A percentile compares a stretch with the other conserved stretches of the same genome.
Conservation (phyloP, 2,329 filamentous ascomycete genomes). For the Fusarium buxicola region DNA sequence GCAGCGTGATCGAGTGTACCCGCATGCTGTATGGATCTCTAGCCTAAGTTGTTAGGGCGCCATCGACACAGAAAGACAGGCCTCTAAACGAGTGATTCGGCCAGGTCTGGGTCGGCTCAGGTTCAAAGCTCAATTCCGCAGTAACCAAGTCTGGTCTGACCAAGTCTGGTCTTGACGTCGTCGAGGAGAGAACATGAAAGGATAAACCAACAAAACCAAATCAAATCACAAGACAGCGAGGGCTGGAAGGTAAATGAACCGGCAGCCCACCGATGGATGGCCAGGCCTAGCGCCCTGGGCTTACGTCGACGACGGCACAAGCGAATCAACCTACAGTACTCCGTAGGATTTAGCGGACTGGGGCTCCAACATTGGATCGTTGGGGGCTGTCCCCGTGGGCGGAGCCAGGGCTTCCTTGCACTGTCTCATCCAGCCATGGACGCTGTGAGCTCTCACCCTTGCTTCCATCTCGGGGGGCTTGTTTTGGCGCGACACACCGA, state of each 20-base stretch:
- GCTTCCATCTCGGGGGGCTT: slow-evolving; percentile 14
- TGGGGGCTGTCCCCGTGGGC: slow-evolving; percentile 5
- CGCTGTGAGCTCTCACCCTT: not conserved
- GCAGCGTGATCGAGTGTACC: slow-evolving; percentile 31
- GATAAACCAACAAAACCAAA: slow-evolving; percentile 15
- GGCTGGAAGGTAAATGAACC: slow-evolving; percentile 31
- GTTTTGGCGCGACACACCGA: slow-evolving; percentile 14
- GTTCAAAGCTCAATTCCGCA: slow-evolving; percentile 21
- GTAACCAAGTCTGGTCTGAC: slow-evolving; percentile 6
- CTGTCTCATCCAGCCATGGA: slow-evolving; percentile 26
- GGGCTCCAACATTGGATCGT: slow-evolving; percentile 9
- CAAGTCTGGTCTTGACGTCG: slow-evolving; percentile 12
- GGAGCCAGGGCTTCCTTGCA: slow-evolving; percentile 15
- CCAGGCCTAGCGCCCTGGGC: slow-evolving; percentile 29
- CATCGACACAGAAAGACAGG: slow-evolving; percentile 23
- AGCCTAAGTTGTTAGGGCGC: slow-evolving; percentile 9
- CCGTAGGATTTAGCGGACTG: slow-evolving; percentile 11
- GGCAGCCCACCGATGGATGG: slow-evolving; percentile 2
- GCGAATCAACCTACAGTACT: slow-evolving; percentile 12
- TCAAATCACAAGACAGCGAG: slow-evolving; percentile 14
- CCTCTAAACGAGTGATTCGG: slow-evolving; percentile 35
- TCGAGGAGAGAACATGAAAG: slow-evolving; percentile 4
- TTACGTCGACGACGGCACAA: slow-evolving; percentile 13
- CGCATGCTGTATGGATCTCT: slow-evolving; percentile 35
- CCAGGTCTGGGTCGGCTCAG: slow-evolving; percentile 12